These are phyloP conservation scores for Exophiala alcalophila DNA, from an alignment of 2,329 filamentous ascomycete species.

Conservation along the genomic window DNA sequence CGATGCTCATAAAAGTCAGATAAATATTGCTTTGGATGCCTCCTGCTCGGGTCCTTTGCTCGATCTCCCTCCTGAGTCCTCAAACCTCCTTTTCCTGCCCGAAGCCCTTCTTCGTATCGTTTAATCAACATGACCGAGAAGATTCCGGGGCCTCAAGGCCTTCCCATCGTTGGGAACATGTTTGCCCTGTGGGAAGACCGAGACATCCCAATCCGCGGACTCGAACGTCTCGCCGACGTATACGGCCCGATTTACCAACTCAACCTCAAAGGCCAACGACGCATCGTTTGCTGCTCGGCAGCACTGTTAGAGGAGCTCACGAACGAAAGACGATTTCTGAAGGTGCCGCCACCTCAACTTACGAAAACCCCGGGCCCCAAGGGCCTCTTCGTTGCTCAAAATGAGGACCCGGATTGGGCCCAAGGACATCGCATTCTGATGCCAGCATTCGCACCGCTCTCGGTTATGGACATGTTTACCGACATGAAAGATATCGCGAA, in stretches of 20 bases:
- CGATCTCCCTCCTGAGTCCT: too few species aligned
- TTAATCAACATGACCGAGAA: slow-evolving; percentile 15
- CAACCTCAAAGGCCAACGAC: slow-evolving; percentile 47
- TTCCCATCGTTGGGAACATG: slow-evolving; percentile 21
- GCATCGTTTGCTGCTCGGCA: slow-evolving; percentile 53
- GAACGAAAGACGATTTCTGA: slow-evolving; percentile 64
- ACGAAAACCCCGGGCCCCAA: slow-evolving; percentile 57
- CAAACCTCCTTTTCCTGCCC: too few species aligned
- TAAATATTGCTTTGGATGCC: too few species aligned
- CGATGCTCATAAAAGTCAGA: too few species aligned
- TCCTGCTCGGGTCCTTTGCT: too few species aligned
- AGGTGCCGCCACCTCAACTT: slow-evolving; percentile 52
- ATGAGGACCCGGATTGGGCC: slow-evolving; percentile 36
- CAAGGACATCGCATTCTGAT: slow-evolving; percentile 25
- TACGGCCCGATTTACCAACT: slow-evolving; percentile 59
- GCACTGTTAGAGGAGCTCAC: slow-evolving; percentile 62
- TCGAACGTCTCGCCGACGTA: slow-evolving; percentile 16
- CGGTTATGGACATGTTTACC: slow-evolving; percentile 23
- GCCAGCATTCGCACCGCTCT: slow-evolving; percentile 26
- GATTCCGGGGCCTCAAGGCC: slow-evolving; percentile 18
- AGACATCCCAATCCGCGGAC: slow-evolving; percentile 7
- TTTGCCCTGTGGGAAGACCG: slow-evolving; percentile 20
- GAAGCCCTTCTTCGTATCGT: too few species aligned
- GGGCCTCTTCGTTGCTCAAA: slow-evolving; percentile 60
- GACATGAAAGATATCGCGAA: slow-evolving; percentile 41